A percentile compares a stretch with the other conserved stretches of the same genome.
Conservation (phyloP, 192 early-diverging fungal species). For the Phycomyces blakesleeanus region DNA sequence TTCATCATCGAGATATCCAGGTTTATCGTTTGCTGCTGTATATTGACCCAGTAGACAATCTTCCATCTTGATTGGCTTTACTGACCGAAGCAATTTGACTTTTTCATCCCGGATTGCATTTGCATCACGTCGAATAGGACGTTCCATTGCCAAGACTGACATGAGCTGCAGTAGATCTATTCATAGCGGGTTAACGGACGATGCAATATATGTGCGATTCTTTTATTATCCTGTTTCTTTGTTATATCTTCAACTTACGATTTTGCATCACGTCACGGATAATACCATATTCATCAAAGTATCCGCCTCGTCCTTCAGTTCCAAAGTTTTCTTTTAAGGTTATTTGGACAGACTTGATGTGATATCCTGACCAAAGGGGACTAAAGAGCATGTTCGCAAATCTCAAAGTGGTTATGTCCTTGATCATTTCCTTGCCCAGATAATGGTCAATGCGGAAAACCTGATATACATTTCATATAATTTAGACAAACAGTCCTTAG, state of each 20-base stretch:
- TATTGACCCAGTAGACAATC: constrained; percentile 94
- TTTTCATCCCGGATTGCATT: constrained; percentile 97
- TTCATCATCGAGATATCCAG: constrained; percentile 92
- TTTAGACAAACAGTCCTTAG: not conserved
- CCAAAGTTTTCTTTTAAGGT: constrained; percentile 98
- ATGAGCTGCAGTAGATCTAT: constrained; percentile 91
- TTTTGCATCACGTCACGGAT: constrained; percentile 97
- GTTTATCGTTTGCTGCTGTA: constrained; percentile 72
- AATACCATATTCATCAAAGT: constrained; percentile 99
- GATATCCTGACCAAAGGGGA: constrained; percentile 83
- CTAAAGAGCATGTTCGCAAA: constrained; percentile 96
- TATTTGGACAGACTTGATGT: constrained; percentile 93
- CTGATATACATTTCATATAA: constrained; percentile 34
- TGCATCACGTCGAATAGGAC: constrained; percentile 77
- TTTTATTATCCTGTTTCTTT: not conserved
- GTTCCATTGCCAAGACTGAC: constrained; percentile 92
- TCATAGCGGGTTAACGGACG: constrained; percentile 7
- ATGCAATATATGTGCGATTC: too few relatives aligned
- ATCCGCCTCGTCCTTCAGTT: constrained; percentile 95
- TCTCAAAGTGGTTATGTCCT: constrained; percentile 90
- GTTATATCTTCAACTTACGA: constrained; percentile 40
- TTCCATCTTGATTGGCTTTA: constrained; percentile 69
- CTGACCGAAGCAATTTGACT: constrained; percentile 75
- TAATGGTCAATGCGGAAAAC: constrained; percentile 99
- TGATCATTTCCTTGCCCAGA: constrained; percentile 99